phyloP scores from a whole-genome alignment of 2,329 filamentous ascomycete species.

The Fusarium sp. region DNA sequence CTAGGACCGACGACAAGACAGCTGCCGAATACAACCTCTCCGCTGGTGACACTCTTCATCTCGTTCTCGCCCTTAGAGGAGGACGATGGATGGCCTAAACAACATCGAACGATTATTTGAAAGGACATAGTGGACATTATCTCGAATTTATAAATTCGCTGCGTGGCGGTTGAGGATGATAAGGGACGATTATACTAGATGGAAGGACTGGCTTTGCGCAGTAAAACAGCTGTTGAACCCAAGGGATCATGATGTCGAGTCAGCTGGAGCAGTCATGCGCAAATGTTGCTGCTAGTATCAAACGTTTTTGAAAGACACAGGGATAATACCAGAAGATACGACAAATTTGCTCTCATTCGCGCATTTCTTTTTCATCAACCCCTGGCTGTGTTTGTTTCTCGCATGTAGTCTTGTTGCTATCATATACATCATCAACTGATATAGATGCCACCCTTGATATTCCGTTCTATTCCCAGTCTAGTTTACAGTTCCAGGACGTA shows the following conservation, averaged over 20 bases:
- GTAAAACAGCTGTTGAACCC: constrained; percentile 15
- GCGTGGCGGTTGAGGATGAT: not conserved
- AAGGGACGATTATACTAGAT: constrained; percentile 32
- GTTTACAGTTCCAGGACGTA: not conserved
- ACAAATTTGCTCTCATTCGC: constrained; percentile 18
- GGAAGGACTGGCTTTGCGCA: constrained; percentile 11
- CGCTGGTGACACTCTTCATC: constrained; percentile 91
- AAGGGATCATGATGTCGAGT: constrained; percentile 17
- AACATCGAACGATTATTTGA: constrained; percentile 14
- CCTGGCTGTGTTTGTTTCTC: not conserved
- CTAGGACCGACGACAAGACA: constrained; percentile 93
- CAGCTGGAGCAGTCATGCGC: constrained; percentile 3
- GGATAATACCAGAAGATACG: constrained; percentile 22
- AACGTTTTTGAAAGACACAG: constrained; percentile 3
- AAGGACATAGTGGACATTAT: constrained; percentile 1
- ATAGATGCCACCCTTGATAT: not conserved
- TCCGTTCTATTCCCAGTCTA: constrained; percentile 12
- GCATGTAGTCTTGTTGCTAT: not conserved
- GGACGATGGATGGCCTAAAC: constrained; percentile 59
- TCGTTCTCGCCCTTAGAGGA: constrained; percentile 93
- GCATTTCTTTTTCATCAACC: constrained; percentile 19
- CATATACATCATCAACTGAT: not conserved
- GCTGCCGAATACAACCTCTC: constrained; percentile 91
- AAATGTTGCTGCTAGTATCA: constrained; percentile 1
- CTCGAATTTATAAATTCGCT: not conserved